Conservation (phyloP, 257 asterid genomes). For the Cinchona pubescens region DNA sequence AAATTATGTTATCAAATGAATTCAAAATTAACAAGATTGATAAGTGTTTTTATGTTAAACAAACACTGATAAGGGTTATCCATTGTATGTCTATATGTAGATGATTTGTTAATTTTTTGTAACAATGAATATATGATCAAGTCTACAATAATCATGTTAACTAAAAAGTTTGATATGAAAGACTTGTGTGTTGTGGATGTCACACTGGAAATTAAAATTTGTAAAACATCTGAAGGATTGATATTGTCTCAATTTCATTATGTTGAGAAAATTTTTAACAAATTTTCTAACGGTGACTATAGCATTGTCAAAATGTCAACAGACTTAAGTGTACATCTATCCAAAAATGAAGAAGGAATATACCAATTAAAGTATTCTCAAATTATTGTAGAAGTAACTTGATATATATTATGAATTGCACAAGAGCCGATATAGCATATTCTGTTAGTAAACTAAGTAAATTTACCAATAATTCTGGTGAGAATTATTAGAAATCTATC, state of each 20-base stretch:
- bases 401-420: no score
- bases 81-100: conserved; percentile 5
- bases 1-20: neutral
- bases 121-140: neutral
- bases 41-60: neutral
- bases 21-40: neutral
- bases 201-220: neutral
- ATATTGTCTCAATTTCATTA: neutral
- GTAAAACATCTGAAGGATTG: neutral
- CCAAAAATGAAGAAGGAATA: no score
- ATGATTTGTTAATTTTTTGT: neutral
- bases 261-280: neutral
- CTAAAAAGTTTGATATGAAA: neutral
- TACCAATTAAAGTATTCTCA: no score
- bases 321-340: neutral
- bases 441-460: no score
- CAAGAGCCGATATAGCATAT: no score
- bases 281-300: neutral
- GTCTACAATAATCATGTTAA: neutral
- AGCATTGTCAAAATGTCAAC: neutral
- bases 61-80: neutral
- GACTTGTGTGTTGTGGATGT: neutral
- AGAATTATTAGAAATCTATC: no score
- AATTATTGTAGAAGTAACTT: no score
- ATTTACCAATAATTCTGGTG: no score